Evolutionary conservation across 352 stramenopile genomes (phyloP).

Genomic region (Globisporangium emineosum): DNA sequence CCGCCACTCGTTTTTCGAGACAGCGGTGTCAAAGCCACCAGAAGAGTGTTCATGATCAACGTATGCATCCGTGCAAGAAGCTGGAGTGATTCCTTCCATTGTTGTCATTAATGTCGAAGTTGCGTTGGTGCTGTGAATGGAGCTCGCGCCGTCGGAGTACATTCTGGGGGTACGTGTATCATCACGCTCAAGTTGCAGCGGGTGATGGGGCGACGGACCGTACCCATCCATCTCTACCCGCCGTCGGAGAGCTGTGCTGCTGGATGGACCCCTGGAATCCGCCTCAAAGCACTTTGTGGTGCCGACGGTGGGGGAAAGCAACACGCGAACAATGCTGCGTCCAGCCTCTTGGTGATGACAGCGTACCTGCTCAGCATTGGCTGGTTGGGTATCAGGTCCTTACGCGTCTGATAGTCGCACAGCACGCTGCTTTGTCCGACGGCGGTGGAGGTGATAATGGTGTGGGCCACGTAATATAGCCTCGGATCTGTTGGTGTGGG

Average conservation of each 20-base stretch:
- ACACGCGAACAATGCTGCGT: neutral
- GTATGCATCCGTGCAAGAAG: neutral
- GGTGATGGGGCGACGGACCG: neutral
- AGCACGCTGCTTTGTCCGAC: too few species aligned
- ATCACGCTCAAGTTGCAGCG: neutral
- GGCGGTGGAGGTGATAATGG: too few species aligned
- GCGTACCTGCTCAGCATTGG: neutral
- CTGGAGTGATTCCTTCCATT: neutral
- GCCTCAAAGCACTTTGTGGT: neutral
- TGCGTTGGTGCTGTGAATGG: neutral
- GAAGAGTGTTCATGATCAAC: neutral
- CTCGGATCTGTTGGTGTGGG: too few species aligned
- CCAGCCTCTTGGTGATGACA: neutral
- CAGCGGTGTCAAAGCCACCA: neutral
- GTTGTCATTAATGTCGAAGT: neutral
- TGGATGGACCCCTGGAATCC: neutral
- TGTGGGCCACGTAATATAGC: too few species aligned
- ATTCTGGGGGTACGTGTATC: neutral
- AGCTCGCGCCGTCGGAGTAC: neutral
- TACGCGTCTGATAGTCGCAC: too few species aligned
- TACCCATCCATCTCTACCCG: neutral
- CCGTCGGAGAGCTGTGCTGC: neutral
- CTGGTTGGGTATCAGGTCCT: too few species aligned
- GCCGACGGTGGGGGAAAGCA: neutral
- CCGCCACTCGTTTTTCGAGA: neutral